Evolutionary conservation across 2,329 filamentous ascomycete species (phyloP).

Genomic region (Diaporthe australafricana): DNA sequence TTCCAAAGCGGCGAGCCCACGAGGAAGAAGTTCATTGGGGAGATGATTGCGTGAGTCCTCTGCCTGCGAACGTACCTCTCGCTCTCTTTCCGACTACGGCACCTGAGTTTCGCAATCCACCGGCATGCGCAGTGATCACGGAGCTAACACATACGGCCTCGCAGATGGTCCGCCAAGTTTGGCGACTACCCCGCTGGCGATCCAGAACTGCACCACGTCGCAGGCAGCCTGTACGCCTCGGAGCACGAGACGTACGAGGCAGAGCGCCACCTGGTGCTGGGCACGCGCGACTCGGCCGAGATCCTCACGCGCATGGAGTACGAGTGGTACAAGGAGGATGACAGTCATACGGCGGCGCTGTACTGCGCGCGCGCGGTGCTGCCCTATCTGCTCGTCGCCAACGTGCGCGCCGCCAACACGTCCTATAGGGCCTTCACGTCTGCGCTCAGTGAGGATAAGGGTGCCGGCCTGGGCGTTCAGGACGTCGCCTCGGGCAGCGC

Average conservation of each 20-base stretch:
- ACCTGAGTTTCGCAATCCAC: background rate
- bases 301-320: slow-evolving; percentile 88
- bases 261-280: slow-evolving; percentile 88
- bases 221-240: slow-evolving; percentile 88
- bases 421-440: slow-evolving; percentile 82
- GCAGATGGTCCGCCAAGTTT: slow-evolving; percentile 81
- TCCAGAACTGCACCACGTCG: slow-evolving; percentile 93
- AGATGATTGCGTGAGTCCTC: slow-evolving; percentile 78
- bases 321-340: slow-evolving; percentile 91
- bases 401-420: slow-evolving; percentile 88
- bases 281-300: slow-evolving; percentile 88
- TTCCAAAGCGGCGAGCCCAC: slow-evolving; percentile 89
- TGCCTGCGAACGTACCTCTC: background rate
- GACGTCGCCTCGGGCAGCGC: slow-evolving; percentile 80
- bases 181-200: slow-evolving; percentile 93
- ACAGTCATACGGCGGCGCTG: slow-evolving; percentile 85
- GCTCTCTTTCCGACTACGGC: background rate
- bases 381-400: slow-evolving; percentile 90
- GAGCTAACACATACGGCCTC: background rate
- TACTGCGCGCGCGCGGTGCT: slow-evolving; percentile 90
- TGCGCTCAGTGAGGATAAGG: slow-evolving; percentile 67
- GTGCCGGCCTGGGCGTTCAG: slow-evolving; percentile 74
- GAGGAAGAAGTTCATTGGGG: slow-evolving; percentile 89
- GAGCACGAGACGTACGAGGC: slow-evolving; percentile 94
- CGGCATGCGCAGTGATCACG: background rate